phyloP scores from a whole-genome alignment of 306 rosid genomes.

The Rosa rugosa region DNA sequence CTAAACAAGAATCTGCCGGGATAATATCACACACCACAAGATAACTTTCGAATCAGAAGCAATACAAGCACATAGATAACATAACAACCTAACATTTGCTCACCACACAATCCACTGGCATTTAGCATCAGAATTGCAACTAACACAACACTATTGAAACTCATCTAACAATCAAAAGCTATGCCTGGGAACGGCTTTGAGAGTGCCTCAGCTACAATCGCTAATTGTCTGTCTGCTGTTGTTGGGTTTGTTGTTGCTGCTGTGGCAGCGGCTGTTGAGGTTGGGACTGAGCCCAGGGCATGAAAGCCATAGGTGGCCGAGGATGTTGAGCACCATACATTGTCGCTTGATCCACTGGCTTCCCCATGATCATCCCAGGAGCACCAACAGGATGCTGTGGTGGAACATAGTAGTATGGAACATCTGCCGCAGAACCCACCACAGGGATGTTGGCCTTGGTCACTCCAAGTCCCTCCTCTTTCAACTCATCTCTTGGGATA shows the following conservation, averaged over 20 bases:
- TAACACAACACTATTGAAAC: slow-evolving; percentile 13
- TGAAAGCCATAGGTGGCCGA: slow-evolving; percentile 62
- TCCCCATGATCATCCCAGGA: slow-evolving; percentile 83
- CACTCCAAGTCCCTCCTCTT: slow-evolving; percentile 77
- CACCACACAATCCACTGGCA: slow-evolving; percentile 8
- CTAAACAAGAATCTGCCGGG: too few relatives aligned
- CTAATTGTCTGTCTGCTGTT: slow-evolving; percentile 51
- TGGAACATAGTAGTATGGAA: slow-evolving; percentile 66
- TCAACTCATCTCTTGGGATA: slow-evolving; percentile 79
- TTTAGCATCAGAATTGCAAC: slow-evolving; percentile 6
- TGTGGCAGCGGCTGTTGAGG: slow-evolving; percentile 53
- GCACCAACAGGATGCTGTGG: slow-evolving; percentile 61
- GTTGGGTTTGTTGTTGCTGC: slow-evolving; percentile 50
- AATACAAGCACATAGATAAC: background rate
- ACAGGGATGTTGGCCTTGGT: slow-evolving; percentile 64
- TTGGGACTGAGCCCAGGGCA: slow-evolving; percentile 71
- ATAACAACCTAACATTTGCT: slow-evolving; percentile 8
- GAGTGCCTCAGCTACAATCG: slow-evolving; percentile 18
- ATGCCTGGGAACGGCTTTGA: slow-evolving; percentile 7
- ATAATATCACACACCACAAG: background rate
- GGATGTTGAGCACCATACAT: slow-evolving; percentile 57
- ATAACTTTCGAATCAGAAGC: background rate
- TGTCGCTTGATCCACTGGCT: slow-evolving; percentile 60
- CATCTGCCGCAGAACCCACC: slow-evolving; percentile 59
- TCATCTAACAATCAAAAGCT: slow-evolving; percentile 28